phyloP scores from a whole-genome alignment of 1,284 basidiomycete species.

The Naganishia sp. region DNA sequence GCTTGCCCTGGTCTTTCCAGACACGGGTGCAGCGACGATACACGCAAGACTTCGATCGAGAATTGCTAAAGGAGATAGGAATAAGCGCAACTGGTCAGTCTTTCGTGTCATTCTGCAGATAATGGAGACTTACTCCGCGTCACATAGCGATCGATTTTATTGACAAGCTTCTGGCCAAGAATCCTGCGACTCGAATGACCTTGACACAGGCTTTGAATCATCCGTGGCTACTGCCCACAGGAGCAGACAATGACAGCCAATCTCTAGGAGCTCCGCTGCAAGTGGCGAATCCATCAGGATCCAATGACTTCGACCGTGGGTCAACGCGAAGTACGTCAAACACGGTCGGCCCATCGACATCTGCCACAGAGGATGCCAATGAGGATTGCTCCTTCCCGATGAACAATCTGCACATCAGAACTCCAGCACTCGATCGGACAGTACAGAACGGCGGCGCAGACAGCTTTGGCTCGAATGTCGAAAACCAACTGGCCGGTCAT shows the following conservation, averaged over 20 bases:
- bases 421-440: constrained; percentile 20
- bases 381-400: constrained; percentile 31
- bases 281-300: constrained; percentile 26
- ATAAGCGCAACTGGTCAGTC: constrained; percentile 55
- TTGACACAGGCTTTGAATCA: constrained; percentile 64
- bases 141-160: constrained; percentile 58
- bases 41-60: constrained; percentile 67
- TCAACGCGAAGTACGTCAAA: neutral
- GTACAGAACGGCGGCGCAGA: constrained; percentile 4
- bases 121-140: constrained; percentile 35
- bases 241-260: constrained; percentile 35
- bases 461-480: constrained; percentile 10
- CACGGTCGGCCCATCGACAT: constrained; percentile 19
- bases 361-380: constrained; percentile 20
- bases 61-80: constrained; percentile 53
- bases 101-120: constrained; percentile 37
- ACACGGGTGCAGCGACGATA: constrained; percentile 59
- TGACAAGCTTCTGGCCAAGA: constrained; percentile 57
- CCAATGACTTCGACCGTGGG: neutral
- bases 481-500: constrained; percentile 19
- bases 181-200: constrained; percentile 63
- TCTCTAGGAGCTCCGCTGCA: constrained; percentile 19
- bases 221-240: constrained; percentile 61
- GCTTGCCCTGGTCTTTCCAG: constrained; percentile 30
- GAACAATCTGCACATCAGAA: constrained; percentile 28